Base-by-base conservation (phyloP, 2,329 filamentous ascomycete species). In the Incumbomyces lentus region DNA sequence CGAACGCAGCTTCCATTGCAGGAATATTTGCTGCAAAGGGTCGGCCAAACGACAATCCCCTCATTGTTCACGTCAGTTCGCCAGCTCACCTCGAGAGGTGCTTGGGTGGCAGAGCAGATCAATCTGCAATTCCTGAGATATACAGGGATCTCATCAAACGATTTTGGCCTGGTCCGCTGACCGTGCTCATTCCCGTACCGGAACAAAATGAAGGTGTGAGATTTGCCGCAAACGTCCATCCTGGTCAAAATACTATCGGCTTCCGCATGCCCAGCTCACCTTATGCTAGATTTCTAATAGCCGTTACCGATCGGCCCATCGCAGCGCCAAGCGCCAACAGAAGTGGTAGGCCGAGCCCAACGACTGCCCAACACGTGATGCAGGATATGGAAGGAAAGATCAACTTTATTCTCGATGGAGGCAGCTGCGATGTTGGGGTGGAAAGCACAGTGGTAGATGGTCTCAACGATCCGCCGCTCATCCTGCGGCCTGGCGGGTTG, bases 361-460 rank as follows among this genome's bases (percentile, higher is more conserved):
- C 92, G 0, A 82, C 84, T 0, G 92, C 92, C 1, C 80, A 84
- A 58, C 92, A 98, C 64, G 92, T 98, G 11, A 73, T 80, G 17
- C 81, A 94, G 51, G 92, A 98, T 61, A 70, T 98, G 10, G 65
- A 81, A 32, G 87, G 87, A 0, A 78, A 82, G 40, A 93, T 98
- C 53, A 80, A 85, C 57, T 71, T 90, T 5, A 92, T 98, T 48
- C 69, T 98, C 0, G 90, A 98, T 55, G 92, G 90, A 2, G 92
- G 92, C 0, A 68, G 81, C 0, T 96, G 89, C 58, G 74, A 76
- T 16, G 87, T 98, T 10, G 92, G 92, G 1, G 88, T 98, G 1
- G 92, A 98, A 67, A 95, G 88, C 62, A 98, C 92, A 0, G 92
- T 98, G 1, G 88, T 98, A 1, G 92, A 96, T 59, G 92, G 92